phyloP scores from a whole-genome alignment of 2,329 filamentous ascomycete genomes.

The Parafenestella ontariensis region DNA sequence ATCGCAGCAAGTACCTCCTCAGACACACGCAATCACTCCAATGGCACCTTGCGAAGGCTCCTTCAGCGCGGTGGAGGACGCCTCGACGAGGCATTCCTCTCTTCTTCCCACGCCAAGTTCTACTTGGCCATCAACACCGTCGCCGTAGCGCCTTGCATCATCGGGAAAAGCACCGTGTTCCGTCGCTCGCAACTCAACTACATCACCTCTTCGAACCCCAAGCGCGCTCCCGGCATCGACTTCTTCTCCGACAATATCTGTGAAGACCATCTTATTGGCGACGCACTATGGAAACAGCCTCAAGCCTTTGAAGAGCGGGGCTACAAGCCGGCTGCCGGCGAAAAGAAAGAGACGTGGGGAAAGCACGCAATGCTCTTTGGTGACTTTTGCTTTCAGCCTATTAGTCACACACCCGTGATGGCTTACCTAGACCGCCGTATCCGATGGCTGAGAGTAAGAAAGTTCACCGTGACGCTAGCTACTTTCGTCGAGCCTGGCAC shows the following conservation, averaged over 20 bases:
- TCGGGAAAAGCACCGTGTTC: conserved; percentile 99
- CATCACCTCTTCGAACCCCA: conserved; percentile 64
- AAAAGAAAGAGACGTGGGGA: conserved; percentile 57
- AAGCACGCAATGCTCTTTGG: conserved; percentile 87
- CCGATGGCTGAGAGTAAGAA: conserved; percentile 90
- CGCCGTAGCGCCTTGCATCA: conserved; percentile 86
- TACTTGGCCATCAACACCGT: conserved; percentile 97
- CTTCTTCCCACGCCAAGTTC: conserved; percentile 93
- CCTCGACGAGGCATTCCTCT: conserved; percentile 93
- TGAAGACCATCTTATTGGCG: conserved; percentile 95
- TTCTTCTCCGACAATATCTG: conserved; percentile 96
- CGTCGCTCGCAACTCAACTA: conserved; percentile 86
- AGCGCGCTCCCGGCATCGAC: conserved; percentile 74
- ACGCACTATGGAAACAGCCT: conserved; percentile 79
- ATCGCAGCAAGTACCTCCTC: conserved; percentile 39
- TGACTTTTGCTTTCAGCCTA: conserved; percentile 89
- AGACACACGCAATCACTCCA: conserved; percentile 31
- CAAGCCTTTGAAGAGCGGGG: conserved; percentile 38
- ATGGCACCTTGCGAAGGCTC: conserved; percentile 29
- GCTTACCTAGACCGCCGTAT: conserved; percentile 83
- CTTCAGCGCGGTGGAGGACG: conserved; percentile 72
- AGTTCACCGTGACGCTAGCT: conserved; percentile 89
- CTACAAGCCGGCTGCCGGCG: conserved; percentile 30
- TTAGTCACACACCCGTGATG: conserved; percentile 77
- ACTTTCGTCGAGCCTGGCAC: conserved; percentile 93